phyloP scores from a whole-genome alignment of 1,284 basidiomycete genomes.

The Papiliotrema terrestris region DNA sequence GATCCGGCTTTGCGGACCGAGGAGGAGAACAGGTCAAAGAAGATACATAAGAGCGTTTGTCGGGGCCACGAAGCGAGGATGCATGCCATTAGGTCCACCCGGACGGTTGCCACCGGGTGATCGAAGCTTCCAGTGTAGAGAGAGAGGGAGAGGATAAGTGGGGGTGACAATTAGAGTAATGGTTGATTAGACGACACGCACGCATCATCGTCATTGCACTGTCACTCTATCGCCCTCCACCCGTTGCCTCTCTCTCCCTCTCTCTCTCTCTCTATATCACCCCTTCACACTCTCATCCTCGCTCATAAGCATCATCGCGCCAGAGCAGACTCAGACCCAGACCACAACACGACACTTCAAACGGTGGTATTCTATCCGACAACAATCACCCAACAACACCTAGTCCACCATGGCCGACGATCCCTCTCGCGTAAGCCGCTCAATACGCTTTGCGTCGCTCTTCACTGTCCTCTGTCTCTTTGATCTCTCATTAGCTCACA shows the following conservation, averaged over 20 bases:
- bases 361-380: too few relatives aligned
- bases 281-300: too few relatives aligned
- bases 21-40: constrained; percentile 20
- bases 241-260: background rate
- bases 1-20: constrained; percentile 18
- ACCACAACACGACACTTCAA: too few relatives aligned
- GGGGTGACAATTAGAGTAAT: background rate
- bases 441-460: background rate
- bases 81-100: too few relatives aligned
- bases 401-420: constrained; percentile 31
- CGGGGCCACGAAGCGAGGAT: too few relatives aligned
- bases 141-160: background rate
- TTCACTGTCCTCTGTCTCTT: background rate
- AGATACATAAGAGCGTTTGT: constrained; percentile 2
- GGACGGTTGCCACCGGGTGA: too few relatives aligned
- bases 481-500: background rate
- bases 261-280: background rate
- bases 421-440: constrained; percentile 26
- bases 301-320: too few relatives aligned
- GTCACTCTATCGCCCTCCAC: background rate
- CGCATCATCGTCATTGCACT: background rate
- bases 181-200: too few relatives aligned
- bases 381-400: too few relatives aligned
- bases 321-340: too few relatives aligned
- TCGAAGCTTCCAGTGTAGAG: background rate